Conservation (phyloP, 2,329 filamentous ascomycete species). For the Fusarium penzigii region DNA sequence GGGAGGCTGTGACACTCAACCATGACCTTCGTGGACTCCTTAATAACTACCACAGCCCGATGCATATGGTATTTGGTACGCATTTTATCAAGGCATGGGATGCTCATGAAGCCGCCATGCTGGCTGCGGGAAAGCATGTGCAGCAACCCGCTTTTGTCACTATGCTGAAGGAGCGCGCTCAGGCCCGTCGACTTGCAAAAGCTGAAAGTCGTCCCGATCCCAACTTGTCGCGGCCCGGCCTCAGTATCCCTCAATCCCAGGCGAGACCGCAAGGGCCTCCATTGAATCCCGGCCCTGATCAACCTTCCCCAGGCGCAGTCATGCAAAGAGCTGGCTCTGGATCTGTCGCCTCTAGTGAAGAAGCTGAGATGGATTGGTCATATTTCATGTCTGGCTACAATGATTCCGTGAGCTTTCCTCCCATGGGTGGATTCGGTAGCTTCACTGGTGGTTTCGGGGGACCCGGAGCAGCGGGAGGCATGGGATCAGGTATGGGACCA, state of each 20-base stretch:
- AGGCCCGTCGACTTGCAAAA: conserved; percentile 35
- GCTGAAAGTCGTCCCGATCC: conserved; percentile 30
- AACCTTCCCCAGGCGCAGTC: conserved; percentile 9
- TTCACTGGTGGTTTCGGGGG: conserved; percentile 29
- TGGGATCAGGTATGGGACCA: conserved; percentile 20
- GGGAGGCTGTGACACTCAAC: conserved; percentile 57
- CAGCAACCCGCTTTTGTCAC: conserved; percentile 49
- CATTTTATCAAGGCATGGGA: conserved; percentile 66
- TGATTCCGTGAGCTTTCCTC: conserved; percentile 33
- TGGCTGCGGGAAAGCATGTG: conserved; percentile 44
- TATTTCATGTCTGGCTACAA: conserved; percentile 47
- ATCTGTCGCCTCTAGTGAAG: conserved; percentile 28
- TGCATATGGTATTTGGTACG: conserved; percentile 58
- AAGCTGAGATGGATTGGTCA: conserved; percentile 50
- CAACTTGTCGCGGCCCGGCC: conserved; percentile 23
- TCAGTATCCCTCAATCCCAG: conserved; percentile 25
- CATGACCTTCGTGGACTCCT: conserved; percentile 53
- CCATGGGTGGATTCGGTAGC: conserved; percentile 30
- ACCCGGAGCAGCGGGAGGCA: neutral
- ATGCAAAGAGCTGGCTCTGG: conserved; percentile 14
- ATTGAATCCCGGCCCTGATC: conserved; percentile 35
- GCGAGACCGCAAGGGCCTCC: conserved; percentile 26
- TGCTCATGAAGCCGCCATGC: conserved; percentile 51
- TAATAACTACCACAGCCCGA: conserved; percentile 52
- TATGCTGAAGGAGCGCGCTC: conserved; percentile 47